Evolutionary conservation across 805 yeast species (phyloP), one percentile per base, ranked within the genome.

Genomic region (Candida manassasensis): DNA sequence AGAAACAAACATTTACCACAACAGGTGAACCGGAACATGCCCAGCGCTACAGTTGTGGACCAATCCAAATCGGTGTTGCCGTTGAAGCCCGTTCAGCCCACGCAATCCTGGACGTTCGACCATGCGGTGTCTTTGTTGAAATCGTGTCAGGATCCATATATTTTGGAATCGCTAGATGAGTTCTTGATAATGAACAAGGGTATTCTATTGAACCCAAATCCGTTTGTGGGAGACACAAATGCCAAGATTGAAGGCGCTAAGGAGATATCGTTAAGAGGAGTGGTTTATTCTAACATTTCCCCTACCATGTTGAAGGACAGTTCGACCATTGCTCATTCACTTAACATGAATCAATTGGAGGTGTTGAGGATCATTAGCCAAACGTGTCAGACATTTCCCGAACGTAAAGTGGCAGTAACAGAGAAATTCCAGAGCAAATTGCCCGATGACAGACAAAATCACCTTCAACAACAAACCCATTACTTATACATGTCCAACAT

Each of bases 351-450:
- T 43, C 48, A 50, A 12, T 40, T 55, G 6, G 84, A 80, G 45
- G 61, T 67, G 1, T 53, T 74, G n/a, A 64, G 82, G 46, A 56
- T 77, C 3, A 59, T 74, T 3, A 41, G 56, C 10, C 74, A 68
- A 32, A 53, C 71, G 0, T 55, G 59, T 35, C 44, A 57, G 31
- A 51, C 65, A 42, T 52, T 59, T 36, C 62, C 76, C 35, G 70
- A 53, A 27, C 52, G 41, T 8, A 53, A 47, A 19, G 42, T 50
- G 13, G 42, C 42, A 12, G 52, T 49, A 15, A 43, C 47, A 8
- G 52, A 48, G 27, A 52, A 47, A 19, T 40, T 59, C 32, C 55
- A 55, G 33, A 40, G 48, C 9, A 58, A 56, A 25, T 44, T 60
- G 14, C 61, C 66, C 1, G 70, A 60, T 36, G 70, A 68, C 29